Evolutionary conservation across 805 yeast genomes (phyloP), one percentile per base, ranked within the genome.

Genomic region (Myxozyma monticola): DNA sequence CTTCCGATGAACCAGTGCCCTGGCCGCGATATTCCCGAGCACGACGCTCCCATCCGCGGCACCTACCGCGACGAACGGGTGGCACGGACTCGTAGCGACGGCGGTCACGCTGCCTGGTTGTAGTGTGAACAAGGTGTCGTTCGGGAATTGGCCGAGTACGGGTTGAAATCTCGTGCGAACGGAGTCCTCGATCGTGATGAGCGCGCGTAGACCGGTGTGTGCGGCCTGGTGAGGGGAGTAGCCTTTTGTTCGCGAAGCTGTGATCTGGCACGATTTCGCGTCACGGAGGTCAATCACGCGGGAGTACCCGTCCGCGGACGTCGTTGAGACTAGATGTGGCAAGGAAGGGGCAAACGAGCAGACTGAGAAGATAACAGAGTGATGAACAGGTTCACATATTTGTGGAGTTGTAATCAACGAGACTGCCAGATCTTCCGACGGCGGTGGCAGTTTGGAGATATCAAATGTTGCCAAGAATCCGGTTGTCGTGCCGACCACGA

Each of bases 41-140:
- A 49, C 22, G 17, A 57, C 54, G 4, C 40, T n/a, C 26, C 61
- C 61, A 39, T 57, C 61, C 22, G 55, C 41, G 2, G 48, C 45
- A 21, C 52, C 60, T 10, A 49, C 17, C 4, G 56, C 42, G 10
- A 42, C 34, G 37, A 57, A 48, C 22, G 60, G 53, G 29, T 57
- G 61, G 39, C 47, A 37, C 4, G 30, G 30, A 6, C 46, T 28
- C 17, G 60, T 28, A 8, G 51, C 50, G n/a, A 56, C 28, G 24
- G 50, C 25, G 18, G 41, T 45, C 22, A 57, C 45, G 45, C 51
- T 42, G 8, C 45, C 53, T n/a, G 15, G 33, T 26, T 34, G 53
- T n/a, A 20, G 37, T 15, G 46, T 35, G 17, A 20, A 30, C 22
- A 20, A 10, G 6, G 48, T 25, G 4, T 35, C 37, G 2, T 7